Evolutionary conservation across 768 basidiomycete genomes (phyloP), one percentile per base, ranked within the genome.

Genomic region (Suillus alpinus): DNA sequence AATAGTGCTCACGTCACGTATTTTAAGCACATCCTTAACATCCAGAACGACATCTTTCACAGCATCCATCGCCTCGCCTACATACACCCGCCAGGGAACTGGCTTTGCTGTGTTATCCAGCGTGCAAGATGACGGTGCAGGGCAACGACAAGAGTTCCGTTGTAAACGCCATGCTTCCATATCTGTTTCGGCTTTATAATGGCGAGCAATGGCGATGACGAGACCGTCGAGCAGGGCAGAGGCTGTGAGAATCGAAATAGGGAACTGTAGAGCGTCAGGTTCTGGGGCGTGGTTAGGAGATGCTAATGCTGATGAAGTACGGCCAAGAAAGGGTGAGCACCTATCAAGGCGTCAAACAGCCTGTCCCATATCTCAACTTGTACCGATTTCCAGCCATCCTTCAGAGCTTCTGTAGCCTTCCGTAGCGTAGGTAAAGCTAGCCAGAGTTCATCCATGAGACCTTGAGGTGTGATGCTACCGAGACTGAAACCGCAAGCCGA

Each of bases 361-460:
- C 68, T 69, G 6, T 73, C 67, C 88, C 87, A 89, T 1, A 80
- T 75, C 59, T 79, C 75, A 34, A 74, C 64, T 66, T 79, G 77
- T 7, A 80, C 77, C 13, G 68, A 65, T 39, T 75, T 69, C 86
- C 86, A 86, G 5, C 82, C 80, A 7, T 73, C 72, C 6, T 73
- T 69, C 51, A 69, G 58, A 18, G 59, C 56, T 7, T 49, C 66
- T 20, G 83, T 67, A 8, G 82, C 73, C 26, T 69, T 64, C 2
- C 80, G 81, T 16, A 89, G 73, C 0, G 80, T 78, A 0, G 86
- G 82, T 6, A 85, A 73, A 7, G 83, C 83, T 32, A 68, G 59
- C 84, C 84, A 87, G 1, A 89, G 65, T 61, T 89, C 86, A 57
- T 84, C 81, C 61, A 89, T 63, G 26, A 87, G 68, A 39, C 73